Percentiles rank a stretch among this genome's conserved stretches.
These are phyloP conservation scores for Geosmithia morbida DNA, from an alignment of 2,329 filamentous ascomycete genomes.

Conservation along the genomic window DNA sequence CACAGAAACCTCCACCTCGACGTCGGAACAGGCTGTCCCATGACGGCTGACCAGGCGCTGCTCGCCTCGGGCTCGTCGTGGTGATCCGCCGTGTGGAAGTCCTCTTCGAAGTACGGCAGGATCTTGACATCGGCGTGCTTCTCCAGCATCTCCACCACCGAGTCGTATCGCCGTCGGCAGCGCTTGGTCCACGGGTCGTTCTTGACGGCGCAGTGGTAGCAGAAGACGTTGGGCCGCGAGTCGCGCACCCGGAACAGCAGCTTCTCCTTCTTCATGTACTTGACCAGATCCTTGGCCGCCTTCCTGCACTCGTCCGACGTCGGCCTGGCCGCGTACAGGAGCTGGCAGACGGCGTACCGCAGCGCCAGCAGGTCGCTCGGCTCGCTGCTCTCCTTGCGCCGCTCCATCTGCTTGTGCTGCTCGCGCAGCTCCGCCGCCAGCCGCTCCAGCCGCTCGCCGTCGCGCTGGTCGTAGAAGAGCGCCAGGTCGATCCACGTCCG, in stretches of 20 bases:
- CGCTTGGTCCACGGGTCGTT: slow-evolving; percentile 28
- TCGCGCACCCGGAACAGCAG: slow-evolving; percentile 21
- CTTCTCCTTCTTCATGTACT: slow-evolving; percentile 17
- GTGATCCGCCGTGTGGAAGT: slow-evolving; percentile 25
- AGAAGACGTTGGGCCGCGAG: slow-evolving; percentile 21
- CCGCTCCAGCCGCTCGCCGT: slow-evolving; percentile 19
- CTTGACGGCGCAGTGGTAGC: slow-evolving; percentile 27
- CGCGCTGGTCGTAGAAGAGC: slow-evolving; percentile 21
- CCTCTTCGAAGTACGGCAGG: slow-evolving; percentile 26
- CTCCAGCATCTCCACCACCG: slow-evolving; percentile 20
- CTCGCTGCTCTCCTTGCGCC: slow-evolving; percentile 12
- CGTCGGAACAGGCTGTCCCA: slow-evolving; percentile 2
- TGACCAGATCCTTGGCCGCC: slow-evolving; percentile 21
- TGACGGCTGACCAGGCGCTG: slow-evolving; percentile 18
- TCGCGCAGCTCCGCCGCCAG: slow-evolving; percentile 21
- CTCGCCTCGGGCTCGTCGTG: slow-evolving; percentile 15
- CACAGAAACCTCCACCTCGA: slow-evolving; percentile 16
- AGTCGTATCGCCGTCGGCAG: slow-evolving; percentile 24
- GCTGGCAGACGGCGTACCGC: slow-evolving; percentile 24
- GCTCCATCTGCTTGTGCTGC: slow-evolving; percentile 19
- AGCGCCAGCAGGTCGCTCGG: slow-evolving; percentile 20
- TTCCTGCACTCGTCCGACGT: slow-evolving; percentile 15
- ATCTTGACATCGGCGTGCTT: slow-evolving; percentile 21
- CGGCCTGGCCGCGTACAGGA: slow-evolving; percentile 20
- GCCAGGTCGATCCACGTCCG: slow-evolving; percentile 26